Evolutionary conservation across 2,329 filamentous ascomycete genomes (phyloP).

Genomic region (Xylaria arbuscula): DNA sequence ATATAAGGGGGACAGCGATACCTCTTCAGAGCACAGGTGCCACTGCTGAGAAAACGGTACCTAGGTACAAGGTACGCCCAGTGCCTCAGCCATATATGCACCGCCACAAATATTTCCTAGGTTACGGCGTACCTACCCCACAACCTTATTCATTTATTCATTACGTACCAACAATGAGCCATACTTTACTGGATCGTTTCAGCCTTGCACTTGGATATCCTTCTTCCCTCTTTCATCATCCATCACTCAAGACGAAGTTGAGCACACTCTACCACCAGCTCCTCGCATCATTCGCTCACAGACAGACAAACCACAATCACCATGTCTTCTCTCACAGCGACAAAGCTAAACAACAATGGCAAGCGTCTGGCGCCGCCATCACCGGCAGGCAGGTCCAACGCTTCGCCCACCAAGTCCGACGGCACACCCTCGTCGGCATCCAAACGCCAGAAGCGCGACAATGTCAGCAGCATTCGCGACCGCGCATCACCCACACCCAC

Average conservation of each 20-base stretch:
- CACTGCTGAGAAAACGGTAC: too few species aligned
- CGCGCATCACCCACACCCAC: slow-evolving; percentile 46
- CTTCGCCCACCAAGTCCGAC: slow-evolving; percentile 60
- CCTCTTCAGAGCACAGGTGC: too few species aligned
- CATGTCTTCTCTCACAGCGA: slow-evolving; percentile 69
- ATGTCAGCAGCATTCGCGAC: slow-evolving; percentile 38
- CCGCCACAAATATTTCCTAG: neutral
- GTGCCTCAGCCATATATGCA: neutral
- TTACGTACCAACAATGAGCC: neutral
- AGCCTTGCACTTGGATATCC: slow-evolving; percentile 27
- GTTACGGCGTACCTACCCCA: neutral
- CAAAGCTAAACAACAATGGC: slow-evolving; percentile 66
- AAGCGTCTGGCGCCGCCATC: slow-evolving; percentile 68
- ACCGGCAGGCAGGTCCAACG: slow-evolving; percentile 66
- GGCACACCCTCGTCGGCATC: slow-evolving; percentile 50
- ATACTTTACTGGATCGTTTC: neutral
- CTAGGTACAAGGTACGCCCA: too few species aligned
- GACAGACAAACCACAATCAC: slow-evolving; percentile 59
- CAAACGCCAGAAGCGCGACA: slow-evolving; percentile 70
- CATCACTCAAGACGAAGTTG: slow-evolving; percentile 1
- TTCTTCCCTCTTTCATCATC: slow-evolving; percentile 36
- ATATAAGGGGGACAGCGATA: too few species aligned
- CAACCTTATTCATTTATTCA: neutral
- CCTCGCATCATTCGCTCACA: neutral
- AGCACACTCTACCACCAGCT: neutral